Conservation (phyloP, 257 asterid genomes). For the Solanum tarijense region DNA sequence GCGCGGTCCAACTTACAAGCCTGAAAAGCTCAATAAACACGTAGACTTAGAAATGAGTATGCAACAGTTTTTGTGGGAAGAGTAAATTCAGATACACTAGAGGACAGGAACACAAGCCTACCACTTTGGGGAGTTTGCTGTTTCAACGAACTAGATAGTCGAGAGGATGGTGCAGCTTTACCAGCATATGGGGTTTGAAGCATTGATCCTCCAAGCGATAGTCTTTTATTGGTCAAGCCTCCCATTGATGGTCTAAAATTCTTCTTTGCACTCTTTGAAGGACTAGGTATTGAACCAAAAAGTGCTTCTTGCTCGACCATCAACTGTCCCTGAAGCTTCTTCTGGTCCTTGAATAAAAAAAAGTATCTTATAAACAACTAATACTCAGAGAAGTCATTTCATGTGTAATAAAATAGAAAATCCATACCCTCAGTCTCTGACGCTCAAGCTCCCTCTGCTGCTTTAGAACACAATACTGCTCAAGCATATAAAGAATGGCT, state of each 20-base stretch:
- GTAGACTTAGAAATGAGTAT: background rate
- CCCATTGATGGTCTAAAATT: slow-evolving; percentile 35
- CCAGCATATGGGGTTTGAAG: slow-evolving; percentile 45
- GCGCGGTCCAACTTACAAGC: background rate
- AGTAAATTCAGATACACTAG: background rate
- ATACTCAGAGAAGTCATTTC: background rate
- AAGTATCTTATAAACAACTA: background rate
- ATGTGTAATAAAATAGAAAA: slow-evolving; percentile 1
- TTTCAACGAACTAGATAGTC: slow-evolving; percentile 14
- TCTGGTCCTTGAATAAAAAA: slow-evolving; percentile 48
- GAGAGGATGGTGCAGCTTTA: slow-evolving; percentile 27
- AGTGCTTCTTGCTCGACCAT: slow-evolving; percentile 72
- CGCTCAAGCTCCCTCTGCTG: slow-evolving; percentile 68
- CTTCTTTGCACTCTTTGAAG: slow-evolving; percentile 53
- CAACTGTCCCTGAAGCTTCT: slow-evolving; percentile 80
- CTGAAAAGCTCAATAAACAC: background rate
- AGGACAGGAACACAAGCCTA: background rate
- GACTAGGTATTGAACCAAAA: slow-evolving; percentile 78
- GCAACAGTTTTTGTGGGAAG: background rate
- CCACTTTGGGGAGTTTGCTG: slow-evolving; percentile 17
- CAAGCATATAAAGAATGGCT: slow-evolving; percentile 56
- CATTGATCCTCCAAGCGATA: slow-evolving; percentile 60
- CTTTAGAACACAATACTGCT: slow-evolving; percentile 54
- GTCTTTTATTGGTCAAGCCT: slow-evolving; percentile 37
- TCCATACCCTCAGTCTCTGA: slow-evolving; percentile 67